Base-by-base conservation (phyloP, 495 filamentous ascomycete species). In the Cairneyella variabilis region DNA sequence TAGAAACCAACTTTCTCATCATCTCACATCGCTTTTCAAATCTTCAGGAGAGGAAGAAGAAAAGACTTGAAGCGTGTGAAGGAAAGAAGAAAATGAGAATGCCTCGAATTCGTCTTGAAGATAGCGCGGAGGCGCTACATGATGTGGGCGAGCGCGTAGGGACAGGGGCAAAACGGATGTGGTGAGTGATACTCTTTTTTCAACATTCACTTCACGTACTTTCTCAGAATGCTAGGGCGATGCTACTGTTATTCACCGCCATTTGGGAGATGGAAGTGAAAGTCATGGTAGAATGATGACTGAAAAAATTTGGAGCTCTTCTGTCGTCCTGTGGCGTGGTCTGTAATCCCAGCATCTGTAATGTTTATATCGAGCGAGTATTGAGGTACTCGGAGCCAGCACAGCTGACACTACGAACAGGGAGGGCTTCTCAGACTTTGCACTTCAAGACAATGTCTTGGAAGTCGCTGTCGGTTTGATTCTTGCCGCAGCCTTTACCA, bases 401-500 rank as follows among this genome's bases (percentile, higher is more conserved):
- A 18, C 9, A 4, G 26, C 44, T 47, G n/a, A 47, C 20, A 47
- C 8, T 34, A n/a, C n/a, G 30, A 8, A 2, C 16, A 47, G 44
- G 44, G 26, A 75, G 18, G 79, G 82, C 26, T 90, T 90, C 66
- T 64, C 82, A 23, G 83, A 86, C 48, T 90, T 87, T 54, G 85
- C 84, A 6, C 77, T 87, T 23, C 77, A 83, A 42, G 86, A 87
- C 51, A 90, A 90, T 54, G 84, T 90, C 27, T 75, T 90, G 22
- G 83, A 88, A 63, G 84, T 90, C 38, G 86, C 86, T 12, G 79
- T 88, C 39, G 86, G 86, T 58, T 72, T 90, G 67, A 89, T 90
- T 83, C 86, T 90, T 36, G 87, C 85, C 10, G 76, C 83, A 53
- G 79, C 85, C 36, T 91, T 91, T 63, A 89, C 85, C 0, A 74